These are phyloP conservation scores for Candida sithepensis DNA, from an alignment of 805 yeast genomes.

Conservation along the genomic window DNA sequence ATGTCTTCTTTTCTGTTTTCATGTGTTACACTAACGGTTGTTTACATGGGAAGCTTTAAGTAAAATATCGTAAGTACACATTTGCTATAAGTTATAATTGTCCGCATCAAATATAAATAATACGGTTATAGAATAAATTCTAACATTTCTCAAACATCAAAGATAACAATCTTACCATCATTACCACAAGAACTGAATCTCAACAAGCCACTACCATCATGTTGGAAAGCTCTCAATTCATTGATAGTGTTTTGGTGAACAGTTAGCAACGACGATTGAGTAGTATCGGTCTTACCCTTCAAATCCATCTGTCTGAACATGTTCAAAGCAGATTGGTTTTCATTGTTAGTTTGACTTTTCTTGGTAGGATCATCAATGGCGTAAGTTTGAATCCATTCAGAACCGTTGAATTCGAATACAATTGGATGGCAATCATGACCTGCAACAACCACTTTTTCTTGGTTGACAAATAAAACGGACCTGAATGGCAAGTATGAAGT, in stretches of 20 bases:
- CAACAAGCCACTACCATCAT: slow-evolving; percentile 46
- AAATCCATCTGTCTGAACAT: slow-evolving; percentile 95
- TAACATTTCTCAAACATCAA: slow-evolving; percentile 35
- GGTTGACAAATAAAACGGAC: slow-evolving; percentile 65
- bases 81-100: no score
- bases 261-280: slow-evolving; percentile 54
- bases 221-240: slow-evolving; percentile 51
- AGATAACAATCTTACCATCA: slow-evolving; percentile 89
- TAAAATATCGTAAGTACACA: no score
- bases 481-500: slow-evolving; percentile 79
- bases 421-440: slow-evolving; percentile 93
- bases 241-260: slow-evolving; percentile 90
- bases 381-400: slow-evolving; percentile 59
- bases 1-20: no score
- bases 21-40: no score
- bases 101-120: no score
- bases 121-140: no score
- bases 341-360: slow-evolving; percentile 47
- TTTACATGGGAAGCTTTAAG: no score
- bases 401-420: slow-evolving; percentile 67
- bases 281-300: slow-evolving; percentile 68
- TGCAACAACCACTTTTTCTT: slow-evolving; percentile 71
- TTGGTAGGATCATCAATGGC: slow-evolving; percentile 57
- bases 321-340: slow-evolving; percentile 76
- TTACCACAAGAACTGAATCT: slow-evolving; percentile 74